Evolutionary conservation across 2,329 filamentous ascomycete genomes (phyloP).

Genomic region (Aspergillus sp.): DNA sequence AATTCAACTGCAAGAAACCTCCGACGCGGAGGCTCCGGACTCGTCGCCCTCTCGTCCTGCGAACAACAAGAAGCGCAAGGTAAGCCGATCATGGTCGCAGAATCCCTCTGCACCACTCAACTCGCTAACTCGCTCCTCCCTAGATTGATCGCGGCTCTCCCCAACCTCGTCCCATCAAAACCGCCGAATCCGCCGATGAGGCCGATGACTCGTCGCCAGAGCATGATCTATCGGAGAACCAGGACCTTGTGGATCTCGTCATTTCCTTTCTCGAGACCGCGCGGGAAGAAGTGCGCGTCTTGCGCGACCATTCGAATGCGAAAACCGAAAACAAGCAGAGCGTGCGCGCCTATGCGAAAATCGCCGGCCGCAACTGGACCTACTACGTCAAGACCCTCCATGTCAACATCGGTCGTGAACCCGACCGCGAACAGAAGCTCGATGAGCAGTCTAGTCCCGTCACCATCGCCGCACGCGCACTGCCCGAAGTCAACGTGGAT

Average conservation of each 20-base stretch:
- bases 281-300: conserved; percentile 45
- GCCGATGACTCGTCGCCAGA: conserved; percentile 43
- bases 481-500: conserved; percentile 73
- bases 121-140: conserved; percentile 3
- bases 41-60: conserved; percentile 49
- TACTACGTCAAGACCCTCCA: conserved; percentile 51
- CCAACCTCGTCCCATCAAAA: conserved; percentile 30
- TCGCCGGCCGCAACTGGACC: conserved; percentile 52
- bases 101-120: neutral
- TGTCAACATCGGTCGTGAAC: conserved; percentile 50
- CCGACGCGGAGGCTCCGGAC: conserved; percentile 46
- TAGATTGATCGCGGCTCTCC: conserved; percentile 37
- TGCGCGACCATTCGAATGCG: conserved; percentile 45
- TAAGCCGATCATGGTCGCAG: conserved; percentile 18
- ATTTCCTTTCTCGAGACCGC: conserved; percentile 46
- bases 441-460: conserved; percentile 49
- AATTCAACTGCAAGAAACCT: conserved; percentile 44
- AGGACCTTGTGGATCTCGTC: conserved; percentile 48
- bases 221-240: conserved; percentile 40
- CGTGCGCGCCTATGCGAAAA: conserved; percentile 51
- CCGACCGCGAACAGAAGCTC: conserved; percentile 44
- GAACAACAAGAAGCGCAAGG: conserved; percentile 51
- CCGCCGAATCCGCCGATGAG: conserved; percentile 40
- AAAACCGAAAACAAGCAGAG: conserved; percentile 47
- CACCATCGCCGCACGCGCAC: conserved; percentile 42